These are phyloP conservation scores for Huntiella decipiens DNA, from an alignment of 2,329 filamentous ascomycete species.

Conservation along the genomic window DNA sequence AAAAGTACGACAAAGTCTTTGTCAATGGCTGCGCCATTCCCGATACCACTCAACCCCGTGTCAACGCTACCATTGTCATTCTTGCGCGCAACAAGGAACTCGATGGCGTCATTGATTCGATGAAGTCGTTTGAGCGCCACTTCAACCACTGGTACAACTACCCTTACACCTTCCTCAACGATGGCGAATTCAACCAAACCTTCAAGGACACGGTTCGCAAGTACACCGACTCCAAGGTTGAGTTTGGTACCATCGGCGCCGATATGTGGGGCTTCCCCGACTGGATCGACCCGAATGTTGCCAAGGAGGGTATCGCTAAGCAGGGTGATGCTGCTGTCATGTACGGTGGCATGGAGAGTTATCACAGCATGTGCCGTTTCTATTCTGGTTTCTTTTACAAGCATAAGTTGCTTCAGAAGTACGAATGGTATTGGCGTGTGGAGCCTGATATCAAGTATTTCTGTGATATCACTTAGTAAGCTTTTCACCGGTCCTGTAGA, in stretches of 20 bases:
- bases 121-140: slow-evolving; percentile 95
- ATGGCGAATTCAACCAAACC: slow-evolving; percentile 85
- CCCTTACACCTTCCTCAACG: slow-evolving; percentile 95
- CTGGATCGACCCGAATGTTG: slow-evolving; percentile 86
- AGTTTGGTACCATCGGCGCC: slow-evolving; percentile 83
- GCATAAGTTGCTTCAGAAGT: slow-evolving; percentile 82
- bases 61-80: slow-evolving; percentile 90
- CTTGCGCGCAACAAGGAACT: slow-evolving; percentile 91
- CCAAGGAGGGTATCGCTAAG: slow-evolving; percentile 87
- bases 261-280: slow-evolving; percentile 94
- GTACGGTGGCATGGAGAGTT: slow-evolving; percentile 97
- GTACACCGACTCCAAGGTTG: slow-evolving; percentile 70
- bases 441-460: slow-evolving; percentile 99
- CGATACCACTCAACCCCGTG: slow-evolving; percentile 59
- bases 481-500: background rate
- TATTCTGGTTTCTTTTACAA: slow-evolving; percentile 99
- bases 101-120: slow-evolving; percentile 84
- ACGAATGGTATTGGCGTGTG: slow-evolving; percentile 98
- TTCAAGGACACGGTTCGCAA: slow-evolving; percentile 81
- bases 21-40: slow-evolving; percentile 73
- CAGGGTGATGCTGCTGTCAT: slow-evolving; percentile 96
- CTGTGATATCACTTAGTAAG: slow-evolving; percentile 94
- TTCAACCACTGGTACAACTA: slow-evolving; percentile 99
- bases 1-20: slow-evolving; percentile 94
- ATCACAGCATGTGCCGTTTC: slow-evolving; percentile 98